phyloP scores from a whole-genome alignment of 176 grass and related monocot genomes.

The Cenchrus fungigraminus region DNA sequence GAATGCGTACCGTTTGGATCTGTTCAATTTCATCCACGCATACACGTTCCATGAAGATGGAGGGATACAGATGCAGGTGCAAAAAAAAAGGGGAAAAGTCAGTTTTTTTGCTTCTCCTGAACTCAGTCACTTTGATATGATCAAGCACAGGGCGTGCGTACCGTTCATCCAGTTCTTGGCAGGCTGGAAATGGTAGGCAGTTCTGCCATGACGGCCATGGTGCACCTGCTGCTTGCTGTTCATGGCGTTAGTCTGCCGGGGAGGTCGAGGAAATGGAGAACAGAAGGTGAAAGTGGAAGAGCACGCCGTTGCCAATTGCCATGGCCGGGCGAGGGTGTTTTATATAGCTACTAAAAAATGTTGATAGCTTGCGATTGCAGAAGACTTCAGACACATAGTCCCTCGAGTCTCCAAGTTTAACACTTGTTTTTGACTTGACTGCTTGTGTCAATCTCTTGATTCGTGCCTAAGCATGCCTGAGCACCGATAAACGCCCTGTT shows the following conservation, averaged over 20 bases:
- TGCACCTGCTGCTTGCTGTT: neutral
- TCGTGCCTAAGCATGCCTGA: neutral
- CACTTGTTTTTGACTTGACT: slow-evolving; percentile 18
- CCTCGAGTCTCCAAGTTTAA: slow-evolving; percentile 1
- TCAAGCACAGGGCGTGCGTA: neutral
- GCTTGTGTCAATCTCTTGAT: neutral
- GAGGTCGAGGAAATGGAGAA: neutral
- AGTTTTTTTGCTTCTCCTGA: neutral
- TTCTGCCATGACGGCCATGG: slow-evolving; percentile 37
- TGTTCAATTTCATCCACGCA: slow-evolving; percentile 9
- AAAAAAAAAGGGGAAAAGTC: neutral
- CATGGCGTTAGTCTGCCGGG: neutral
- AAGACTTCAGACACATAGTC: neutral
- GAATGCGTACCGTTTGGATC: slow-evolving; percentile 68
- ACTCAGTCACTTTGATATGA: neutral
- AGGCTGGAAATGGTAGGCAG: slow-evolving; percentile 75
- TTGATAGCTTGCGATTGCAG: neutral
- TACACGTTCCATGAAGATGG: neutral
- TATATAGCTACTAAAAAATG: neutral
- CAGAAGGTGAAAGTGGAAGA: neutral
- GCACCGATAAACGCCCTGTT: too few species aligned
- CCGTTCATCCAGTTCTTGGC: slow-evolving; percentile 77
- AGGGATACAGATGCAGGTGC: neutral
- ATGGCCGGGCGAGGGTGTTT: neutral
- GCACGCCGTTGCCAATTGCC: neutral